These are phyloP conservation scores for Colletotrichum coccodes DNA, from an alignment of 2,329 filamentous ascomycete genomes.

Conservation along the genomic window DNA sequence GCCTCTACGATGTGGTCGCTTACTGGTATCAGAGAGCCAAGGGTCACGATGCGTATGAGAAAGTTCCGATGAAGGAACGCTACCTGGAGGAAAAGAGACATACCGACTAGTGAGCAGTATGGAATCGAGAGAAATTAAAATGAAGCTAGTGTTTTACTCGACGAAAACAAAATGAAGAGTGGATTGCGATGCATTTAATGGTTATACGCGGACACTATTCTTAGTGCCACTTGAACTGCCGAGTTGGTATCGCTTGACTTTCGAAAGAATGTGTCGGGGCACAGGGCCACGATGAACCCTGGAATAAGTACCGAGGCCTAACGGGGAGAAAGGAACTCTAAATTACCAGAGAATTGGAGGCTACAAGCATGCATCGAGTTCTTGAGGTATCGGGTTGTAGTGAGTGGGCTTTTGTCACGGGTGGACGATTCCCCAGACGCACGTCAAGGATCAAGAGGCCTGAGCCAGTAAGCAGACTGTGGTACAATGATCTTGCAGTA, in stretches of 20 bases:
- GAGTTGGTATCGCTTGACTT: constrained; percentile 1
- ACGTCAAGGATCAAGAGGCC: too few species aligned
- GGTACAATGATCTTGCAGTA: not conserved
- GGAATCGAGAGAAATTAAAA: not conserved
- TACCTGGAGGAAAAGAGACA: not conserved
- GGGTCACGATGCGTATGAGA: constrained; percentile 3
- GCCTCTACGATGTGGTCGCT: constrained; percentile 21
- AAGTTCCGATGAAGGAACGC: constrained; percentile 11
- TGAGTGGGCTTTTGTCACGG: not conserved
- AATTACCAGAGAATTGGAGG: not conserved
- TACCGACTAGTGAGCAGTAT: not conserved
- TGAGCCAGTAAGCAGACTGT: not conserved
- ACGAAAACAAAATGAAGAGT: not conserved
- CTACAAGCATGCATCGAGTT: too few species aligned
- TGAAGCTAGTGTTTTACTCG: too few species aligned
- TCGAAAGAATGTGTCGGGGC: not conserved
- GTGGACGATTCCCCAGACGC: too few species aligned
- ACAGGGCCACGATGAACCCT: not conserved
- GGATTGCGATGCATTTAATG: not conserved
- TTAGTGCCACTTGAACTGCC: not conserved
- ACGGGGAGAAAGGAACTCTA: not conserved
- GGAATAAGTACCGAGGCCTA: not conserved
- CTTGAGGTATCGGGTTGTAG: too few species aligned
- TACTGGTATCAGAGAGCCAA: constrained; percentile 28
- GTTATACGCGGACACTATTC: not conserved